Conservation (phyloP, 148 eudicot genomes). For the Limonium bicolor region DNA sequence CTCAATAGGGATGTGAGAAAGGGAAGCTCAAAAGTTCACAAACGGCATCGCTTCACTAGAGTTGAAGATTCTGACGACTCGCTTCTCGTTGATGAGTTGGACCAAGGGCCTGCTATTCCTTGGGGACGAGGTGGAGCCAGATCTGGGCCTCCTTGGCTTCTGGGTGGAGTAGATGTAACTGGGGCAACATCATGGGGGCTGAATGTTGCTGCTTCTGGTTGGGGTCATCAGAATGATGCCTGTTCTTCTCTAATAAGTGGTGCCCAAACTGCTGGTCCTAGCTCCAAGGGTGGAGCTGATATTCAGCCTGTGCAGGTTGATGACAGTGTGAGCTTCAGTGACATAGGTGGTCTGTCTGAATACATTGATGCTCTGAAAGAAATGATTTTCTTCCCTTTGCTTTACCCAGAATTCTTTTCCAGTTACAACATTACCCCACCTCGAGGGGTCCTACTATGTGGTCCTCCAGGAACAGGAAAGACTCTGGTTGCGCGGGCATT, state of each 20-base stretch:
- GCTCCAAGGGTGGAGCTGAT: constrained; percentile 99
- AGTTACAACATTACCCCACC: constrained; percentile 96
- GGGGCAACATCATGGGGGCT: constrained; percentile 84
- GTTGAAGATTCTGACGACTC: constrained; percentile 97
- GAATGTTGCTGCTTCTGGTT: constrained; percentile 93
- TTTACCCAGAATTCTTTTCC: constrained; percentile 93
- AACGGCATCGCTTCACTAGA: constrained; percentile 81
- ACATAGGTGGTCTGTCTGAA: constrained; percentile 92
- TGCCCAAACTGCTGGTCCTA: constrained; percentile 95
- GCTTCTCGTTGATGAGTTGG: constrained; percentile 94
- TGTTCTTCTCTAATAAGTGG: constrained; percentile 54
- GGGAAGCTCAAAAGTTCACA: constrained; percentile 82
- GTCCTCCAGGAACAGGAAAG: constrained; percentile 99
- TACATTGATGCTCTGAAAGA: constrained; percentile 91
- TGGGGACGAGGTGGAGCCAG: constrained; percentile 90
- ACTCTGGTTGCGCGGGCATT: constrained; percentile 92
- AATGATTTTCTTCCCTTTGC: constrained; percentile 95
- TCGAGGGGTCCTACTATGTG: constrained; percentile 94
- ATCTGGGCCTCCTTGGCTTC: constrained; percentile 87
- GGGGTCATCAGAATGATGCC: constrained; percentile 86
- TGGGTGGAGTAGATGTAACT: constrained; percentile 80
- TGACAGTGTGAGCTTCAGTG: constrained; percentile 84
- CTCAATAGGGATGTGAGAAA: constrained; percentile 70
- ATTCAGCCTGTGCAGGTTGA: constrained; percentile 94
- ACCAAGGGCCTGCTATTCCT: constrained; percentile 87